phyloP scores from a whole-genome alignment of 805 yeast species.

The Saturnispora silvae region DNA sequence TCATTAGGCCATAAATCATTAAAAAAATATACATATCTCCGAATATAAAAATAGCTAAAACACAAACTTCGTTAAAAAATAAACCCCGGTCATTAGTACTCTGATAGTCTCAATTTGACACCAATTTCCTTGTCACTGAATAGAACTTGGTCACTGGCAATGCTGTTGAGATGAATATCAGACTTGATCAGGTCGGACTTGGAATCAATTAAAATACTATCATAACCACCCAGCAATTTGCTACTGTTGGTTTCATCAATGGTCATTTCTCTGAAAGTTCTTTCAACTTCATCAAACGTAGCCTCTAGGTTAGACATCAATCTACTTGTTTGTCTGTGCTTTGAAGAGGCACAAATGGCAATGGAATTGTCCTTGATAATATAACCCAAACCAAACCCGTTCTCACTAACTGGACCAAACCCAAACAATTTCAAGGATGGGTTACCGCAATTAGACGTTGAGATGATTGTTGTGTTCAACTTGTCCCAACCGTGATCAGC shows the following conservation, averaged over 20 bases:
- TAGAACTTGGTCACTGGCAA: slow-evolving; percentile 2
- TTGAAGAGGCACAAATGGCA: slow-evolving; percentile 74
- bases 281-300: slow-evolving; percentile 49
- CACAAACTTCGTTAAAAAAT: background rate
- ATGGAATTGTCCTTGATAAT: slow-evolving; percentile 74
- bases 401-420: slow-evolving; percentile 81
- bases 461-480: slow-evolving; percentile 66
- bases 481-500: slow-evolving; percentile 85
- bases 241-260: slow-evolving; percentile 19
- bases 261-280: slow-evolving; percentile 31
- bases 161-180: slow-evolving; percentile 8
- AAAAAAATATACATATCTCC: no score
- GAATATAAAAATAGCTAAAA: no score
- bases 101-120: slow-evolving; percentile 52
- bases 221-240: slow-evolving; percentile 69
- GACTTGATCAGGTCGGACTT: slow-evolving; percentile 49
- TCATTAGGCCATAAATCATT: no score
- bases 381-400: slow-evolving; percentile 91
- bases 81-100: slow-evolving; percentile 30
- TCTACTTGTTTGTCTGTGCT: slow-evolving; percentile 78
- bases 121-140: slow-evolving; percentile 43
- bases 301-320: slow-evolving; percentile 59
- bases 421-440: slow-evolving; percentile 83
- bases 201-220: slow-evolving; percentile 56
- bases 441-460: slow-evolving; percentile 87